Percentiles rank a stretch among this genome's conserved stretches.
phyloP scores from a whole-genome alignment of 176 grass and related monocot genomes.

The Aechmea fasciata region DNA sequence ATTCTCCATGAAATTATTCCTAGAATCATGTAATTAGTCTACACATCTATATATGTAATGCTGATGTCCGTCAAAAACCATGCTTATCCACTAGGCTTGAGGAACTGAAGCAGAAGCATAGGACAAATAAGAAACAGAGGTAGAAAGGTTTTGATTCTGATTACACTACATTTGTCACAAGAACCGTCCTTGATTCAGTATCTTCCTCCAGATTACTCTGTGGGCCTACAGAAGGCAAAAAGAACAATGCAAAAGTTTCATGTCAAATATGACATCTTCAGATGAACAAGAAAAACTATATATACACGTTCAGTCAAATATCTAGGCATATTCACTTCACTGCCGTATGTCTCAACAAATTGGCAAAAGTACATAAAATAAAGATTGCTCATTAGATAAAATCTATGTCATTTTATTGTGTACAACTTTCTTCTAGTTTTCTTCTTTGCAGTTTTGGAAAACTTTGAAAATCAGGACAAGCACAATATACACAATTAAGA shows the following conservation, averaged over 20 bases:
- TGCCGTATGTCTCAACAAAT: background rate
- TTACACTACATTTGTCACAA: constrained; percentile 41
- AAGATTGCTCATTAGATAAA: no score
- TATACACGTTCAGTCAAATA: background rate
- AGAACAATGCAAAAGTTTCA: constrained; percentile 3
- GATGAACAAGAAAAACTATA: background rate
- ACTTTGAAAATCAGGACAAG: no score
- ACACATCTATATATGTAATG: background rate
- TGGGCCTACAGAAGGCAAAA: constrained; percentile 31
- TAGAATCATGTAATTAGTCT: background rate
- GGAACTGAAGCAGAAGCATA: background rate
- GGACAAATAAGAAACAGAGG: background rate
- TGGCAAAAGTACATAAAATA: no score
- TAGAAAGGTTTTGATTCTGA: background rate
- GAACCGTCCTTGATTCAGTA: constrained; percentile 47
- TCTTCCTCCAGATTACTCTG: constrained; percentile 40
- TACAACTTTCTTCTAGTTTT: no score
- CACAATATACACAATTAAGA: no score
- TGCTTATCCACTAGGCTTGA: background rate
- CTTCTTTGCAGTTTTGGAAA: no score
- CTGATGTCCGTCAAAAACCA: background rate
- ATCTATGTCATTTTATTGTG: no score
- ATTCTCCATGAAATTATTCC: background rate
- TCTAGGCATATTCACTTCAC: background rate
- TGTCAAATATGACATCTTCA: background rate